Evolutionary conservation across 1,284 basidiomycete genomes (phyloP).

Genomic region (Tilletia setariae): DNA sequence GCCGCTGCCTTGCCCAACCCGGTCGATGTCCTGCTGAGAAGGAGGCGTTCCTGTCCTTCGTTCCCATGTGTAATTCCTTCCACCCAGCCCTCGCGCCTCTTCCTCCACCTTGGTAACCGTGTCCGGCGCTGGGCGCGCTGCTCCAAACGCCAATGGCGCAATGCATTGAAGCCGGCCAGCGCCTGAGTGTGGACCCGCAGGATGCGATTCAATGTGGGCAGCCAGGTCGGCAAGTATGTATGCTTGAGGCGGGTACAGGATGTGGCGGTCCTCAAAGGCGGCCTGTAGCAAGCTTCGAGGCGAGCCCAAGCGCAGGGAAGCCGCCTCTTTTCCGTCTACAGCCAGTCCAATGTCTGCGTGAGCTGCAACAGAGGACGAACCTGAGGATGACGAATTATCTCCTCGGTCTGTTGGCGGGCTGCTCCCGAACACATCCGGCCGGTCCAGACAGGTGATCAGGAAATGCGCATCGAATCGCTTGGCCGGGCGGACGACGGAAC

Average conservation of each 20-base stretch:
- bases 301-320: conserved; percentile 32
- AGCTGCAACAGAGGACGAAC: not conserved
- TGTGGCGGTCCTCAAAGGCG: conserved; percentile 36
- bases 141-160: conserved; percentile 34
- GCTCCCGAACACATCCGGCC: conserved; percentile 29
- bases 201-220: conserved; percentile 20
- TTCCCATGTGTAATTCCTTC: conserved; percentile 40
- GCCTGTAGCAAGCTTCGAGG: conserved; percentile 34
- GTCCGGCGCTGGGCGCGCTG: conserved; percentile 15
- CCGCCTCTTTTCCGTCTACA: conserved; percentile 42
- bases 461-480: conserved; percentile 50
- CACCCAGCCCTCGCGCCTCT: conserved; percentile 31
- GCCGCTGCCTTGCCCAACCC: conserved; percentile 22
- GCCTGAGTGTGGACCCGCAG: not conserved
- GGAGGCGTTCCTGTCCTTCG: conserved; percentile 20
- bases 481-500: conserved; percentile 39
- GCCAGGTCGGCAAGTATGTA: conserved; percentile 45
- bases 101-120: conserved; percentile 39
- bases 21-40: not conserved
- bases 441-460: conserved; percentile 42
- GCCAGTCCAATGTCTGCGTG: conserved; percentile 27
- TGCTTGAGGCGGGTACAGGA: conserved; percentile 46
- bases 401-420: conserved; percentile 13
- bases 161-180: conserved; percentile 19
- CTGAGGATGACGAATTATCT: too few species aligned